phyloP scores from a whole-genome alignment of 2,329 filamentous ascomycete genomes.

The Aspergillus fischeri region DNA sequence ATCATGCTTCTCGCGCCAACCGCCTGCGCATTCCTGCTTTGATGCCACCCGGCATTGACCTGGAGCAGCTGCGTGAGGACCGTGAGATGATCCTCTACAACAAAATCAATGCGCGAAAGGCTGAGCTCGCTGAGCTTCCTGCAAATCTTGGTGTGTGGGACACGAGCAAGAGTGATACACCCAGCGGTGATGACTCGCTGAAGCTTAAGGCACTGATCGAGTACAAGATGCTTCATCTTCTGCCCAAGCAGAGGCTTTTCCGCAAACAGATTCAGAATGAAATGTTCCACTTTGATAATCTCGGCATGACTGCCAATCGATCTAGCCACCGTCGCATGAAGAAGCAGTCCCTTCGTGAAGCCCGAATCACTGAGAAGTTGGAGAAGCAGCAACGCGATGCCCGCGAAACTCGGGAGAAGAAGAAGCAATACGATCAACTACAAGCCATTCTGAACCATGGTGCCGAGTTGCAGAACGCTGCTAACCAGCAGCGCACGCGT shows the following conservation, averaged over 20 bases:
- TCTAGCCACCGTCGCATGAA: slow-evolving; percentile 89
- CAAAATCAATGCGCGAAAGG: slow-evolving; percentile 77
- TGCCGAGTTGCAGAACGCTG: slow-evolving; percentile 68
- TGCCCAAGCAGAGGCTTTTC: slow-evolving; percentile 80
- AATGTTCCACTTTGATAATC: slow-evolving; percentile 92
- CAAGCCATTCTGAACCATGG: slow-evolving; percentile 80
- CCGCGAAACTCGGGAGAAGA: slow-evolving; percentile 92
- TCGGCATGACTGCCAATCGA: slow-evolving; percentile 95
- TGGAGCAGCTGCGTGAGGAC: slow-evolving; percentile 80
- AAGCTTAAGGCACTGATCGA: slow-evolving; percentile 92
- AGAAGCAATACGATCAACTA: slow-evolving; percentile 91
- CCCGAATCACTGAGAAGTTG: slow-evolving; percentile 94
- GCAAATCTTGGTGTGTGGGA: slow-evolving; percentile 89
- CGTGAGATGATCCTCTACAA: slow-evolving; percentile 87
- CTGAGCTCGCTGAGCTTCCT: slow-evolving; percentile 76
- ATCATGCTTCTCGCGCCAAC: slow-evolving; percentile 71
- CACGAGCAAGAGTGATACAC: slow-evolving; percentile 62
- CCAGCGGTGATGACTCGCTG: slow-evolving; percentile 70
- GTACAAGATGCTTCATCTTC: slow-evolving; percentile 84
- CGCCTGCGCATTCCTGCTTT: slow-evolving; percentile 80
- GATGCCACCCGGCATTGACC: slow-evolving; percentile 82
- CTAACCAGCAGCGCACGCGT: slow-evolving; percentile 65
- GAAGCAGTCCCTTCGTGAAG: slow-evolving; percentile 93
- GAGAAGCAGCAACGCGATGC: slow-evolving; percentile 98
- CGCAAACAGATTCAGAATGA: slow-evolving; percentile 83